A percentile compares a stretch with the other conserved stretches of the same genome.
phyloP scores from a whole-genome alignment of 140 eudicot species.

The Flaveria floridana region DNA sequence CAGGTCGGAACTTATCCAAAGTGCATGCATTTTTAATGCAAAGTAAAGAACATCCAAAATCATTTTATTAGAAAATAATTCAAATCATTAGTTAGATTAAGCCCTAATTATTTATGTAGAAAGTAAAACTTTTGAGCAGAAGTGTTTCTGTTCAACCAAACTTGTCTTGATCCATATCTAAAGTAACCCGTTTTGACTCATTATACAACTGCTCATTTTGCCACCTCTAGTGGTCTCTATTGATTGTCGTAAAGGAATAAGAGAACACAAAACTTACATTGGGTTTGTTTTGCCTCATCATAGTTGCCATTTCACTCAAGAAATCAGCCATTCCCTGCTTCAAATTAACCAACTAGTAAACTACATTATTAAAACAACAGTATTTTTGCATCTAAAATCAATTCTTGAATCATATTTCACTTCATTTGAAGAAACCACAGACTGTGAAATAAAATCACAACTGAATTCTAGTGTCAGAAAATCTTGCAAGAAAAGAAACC shows the following conservation, averaged over 20 bases:
- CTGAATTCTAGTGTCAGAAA: neutral
- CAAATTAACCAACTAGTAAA: conserved; percentile 1
- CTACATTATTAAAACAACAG: neutral
- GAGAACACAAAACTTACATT: conserved; percentile 45
- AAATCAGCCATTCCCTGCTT: conserved; percentile 93
- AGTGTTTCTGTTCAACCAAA: neutral
- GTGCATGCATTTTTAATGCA: neutral
- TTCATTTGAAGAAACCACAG: conserved; percentile 1
- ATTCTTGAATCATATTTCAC: neutral
- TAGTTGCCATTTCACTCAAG: conserved; percentile 71
- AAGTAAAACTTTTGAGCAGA: neutral
- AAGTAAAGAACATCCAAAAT: neutral
- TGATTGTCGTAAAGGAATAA: neutral
- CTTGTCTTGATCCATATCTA: neutral
- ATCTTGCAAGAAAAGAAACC: conserved; percentile 4
- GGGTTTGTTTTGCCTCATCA: conserved; percentile 68
- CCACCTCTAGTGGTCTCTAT: neutral
- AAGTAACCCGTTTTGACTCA: conserved; percentile 6
- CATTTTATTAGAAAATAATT: neutral
- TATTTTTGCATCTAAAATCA: neutral
- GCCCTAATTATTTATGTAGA: no score
- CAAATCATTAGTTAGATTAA: no score
- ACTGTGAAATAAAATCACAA: neutral
- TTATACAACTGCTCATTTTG: neutral
- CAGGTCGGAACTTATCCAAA: neutral